Percentiles rank a stretch among this genome's conserved stretches.
phyloP scores from a whole-genome alignment of 345 rosid species.

The Isatis tinctoria region DNA sequence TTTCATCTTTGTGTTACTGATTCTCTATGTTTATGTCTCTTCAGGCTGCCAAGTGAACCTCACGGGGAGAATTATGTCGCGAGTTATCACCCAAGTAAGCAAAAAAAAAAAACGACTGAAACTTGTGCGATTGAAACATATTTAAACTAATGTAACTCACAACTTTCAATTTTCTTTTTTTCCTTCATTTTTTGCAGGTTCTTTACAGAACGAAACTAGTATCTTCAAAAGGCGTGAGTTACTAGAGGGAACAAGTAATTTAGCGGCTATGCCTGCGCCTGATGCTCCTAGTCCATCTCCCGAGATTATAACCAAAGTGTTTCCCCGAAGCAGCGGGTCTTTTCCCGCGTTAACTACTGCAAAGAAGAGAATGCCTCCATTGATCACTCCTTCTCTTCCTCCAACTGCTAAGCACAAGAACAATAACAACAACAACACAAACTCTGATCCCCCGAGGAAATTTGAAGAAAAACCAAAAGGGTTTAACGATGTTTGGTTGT shows the following conservation, averaged over 20 bases:
- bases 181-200: background rate
- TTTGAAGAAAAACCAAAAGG: slow-evolving; percentile 25
- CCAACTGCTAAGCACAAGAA: background rate
- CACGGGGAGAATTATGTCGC: background rate
- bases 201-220: slow-evolving; percentile 29
- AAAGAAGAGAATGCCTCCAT: slow-evolving; percentile 32
- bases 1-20: slow-evolving; percentile 1
- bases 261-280: slow-evolving; percentile 49
- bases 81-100: slow-evolving; percentile 18
- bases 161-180: background rate
- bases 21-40: slow-evolving; percentile 1
- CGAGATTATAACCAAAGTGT: slow-evolving; percentile 41
- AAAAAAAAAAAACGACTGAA: background rate
- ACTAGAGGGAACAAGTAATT: slow-evolving; percentile 59
- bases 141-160: background rate
- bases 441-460: background rate
- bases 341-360: slow-evolving; percentile 69
- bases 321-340: slow-evolving; percentile 74
- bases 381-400: slow-evolving; percentile 17
- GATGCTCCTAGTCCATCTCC: slow-evolving; percentile 29
- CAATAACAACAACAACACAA: slow-evolving; percentile 1
- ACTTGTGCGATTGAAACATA: background rate
- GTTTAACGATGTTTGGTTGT: slow-evolving; percentile 45
- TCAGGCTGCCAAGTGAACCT: slow-evolving; percentile 10
- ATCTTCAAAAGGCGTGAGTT: slow-evolving; percentile 55